phyloP scores from a whole-genome alignment of 495 filamentous ascomycete genomes.

The Astrothelium macrocarpum region DNA sequence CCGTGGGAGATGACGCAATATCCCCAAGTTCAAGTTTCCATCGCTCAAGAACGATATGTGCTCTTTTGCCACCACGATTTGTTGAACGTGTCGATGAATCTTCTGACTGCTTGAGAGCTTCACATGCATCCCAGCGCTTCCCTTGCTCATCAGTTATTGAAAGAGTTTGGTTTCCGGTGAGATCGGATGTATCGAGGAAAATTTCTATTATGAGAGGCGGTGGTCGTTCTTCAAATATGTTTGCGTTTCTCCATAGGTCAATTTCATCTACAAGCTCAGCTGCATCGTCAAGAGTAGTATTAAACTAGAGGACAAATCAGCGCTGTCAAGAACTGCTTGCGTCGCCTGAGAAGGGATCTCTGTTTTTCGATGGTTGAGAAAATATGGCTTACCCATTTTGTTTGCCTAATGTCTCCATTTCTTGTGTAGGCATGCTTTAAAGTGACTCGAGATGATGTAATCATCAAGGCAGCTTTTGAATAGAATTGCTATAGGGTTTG shows the following conservation, averaged over 20 bases:
- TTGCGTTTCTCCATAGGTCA: constrained; percentile 64
- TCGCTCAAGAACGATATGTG: constrained; percentile 74
- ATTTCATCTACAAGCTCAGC: constrained; percentile 75
- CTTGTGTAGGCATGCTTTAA: constrained; percentile 52
- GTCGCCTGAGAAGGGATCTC: constrained; percentile 2
- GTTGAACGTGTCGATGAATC: constrained; percentile 36
- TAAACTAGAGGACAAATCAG: constrained; percentile 54
- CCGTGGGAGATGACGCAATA: constrained; percentile 39
- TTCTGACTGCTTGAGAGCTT: constrained; percentile 61
- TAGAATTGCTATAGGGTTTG: constrained; percentile 64
- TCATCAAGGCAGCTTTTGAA: constrained; percentile 76
- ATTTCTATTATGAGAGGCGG: constrained; percentile 85
- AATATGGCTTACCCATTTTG: constrained; percentile 75
- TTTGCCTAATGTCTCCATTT: constrained; percentile 57
- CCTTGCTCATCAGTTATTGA: constrained; percentile 81
- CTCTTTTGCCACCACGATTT: constrained; percentile 42
- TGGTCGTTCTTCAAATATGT: constrained; percentile 66
- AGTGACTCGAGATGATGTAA: constrained; percentile 67
- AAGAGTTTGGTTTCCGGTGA: constrained; percentile 77
- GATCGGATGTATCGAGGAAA: constrained; percentile 69
- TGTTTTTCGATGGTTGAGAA: background rate
- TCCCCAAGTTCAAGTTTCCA: constrained; percentile 77
- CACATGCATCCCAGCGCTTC: constrained; percentile 83
- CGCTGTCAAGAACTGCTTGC: constrained; percentile 8
- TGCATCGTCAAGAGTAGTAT: constrained; percentile 86